phyloP scores from a whole-genome alignment of 2,329 filamentous ascomycete species.

The Aspergillus persii region DNA sequence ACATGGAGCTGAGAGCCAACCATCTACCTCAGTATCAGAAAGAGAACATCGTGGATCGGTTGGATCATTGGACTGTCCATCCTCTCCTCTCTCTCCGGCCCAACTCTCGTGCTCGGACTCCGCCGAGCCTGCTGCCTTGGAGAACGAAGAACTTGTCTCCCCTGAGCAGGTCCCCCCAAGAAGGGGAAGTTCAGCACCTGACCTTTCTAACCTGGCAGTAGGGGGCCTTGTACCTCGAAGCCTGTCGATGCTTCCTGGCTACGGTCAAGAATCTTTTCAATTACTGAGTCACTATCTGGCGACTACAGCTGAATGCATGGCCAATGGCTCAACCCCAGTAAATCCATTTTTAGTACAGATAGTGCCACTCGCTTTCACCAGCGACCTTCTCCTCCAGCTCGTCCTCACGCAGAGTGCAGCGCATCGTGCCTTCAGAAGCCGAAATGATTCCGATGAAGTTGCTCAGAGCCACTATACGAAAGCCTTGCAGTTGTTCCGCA shows the following conservation, averaged over 20 bases:
- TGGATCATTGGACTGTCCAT: neutral
- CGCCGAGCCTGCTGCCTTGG: neutral
- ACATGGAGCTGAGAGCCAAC: neutral
- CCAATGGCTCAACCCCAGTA: constrained; percentile 47
- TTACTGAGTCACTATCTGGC: constrained; percentile 48
- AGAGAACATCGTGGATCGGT: neutral
- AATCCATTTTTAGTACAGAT: constrained; percentile 50
- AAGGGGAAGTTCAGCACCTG: neutral
- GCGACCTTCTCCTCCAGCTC: constrained; percentile 47
- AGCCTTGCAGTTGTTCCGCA: constrained; percentile 28
- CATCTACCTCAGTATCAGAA: neutral
- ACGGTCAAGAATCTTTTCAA: constrained; percentile 31
- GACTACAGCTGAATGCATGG: constrained; percentile 49
- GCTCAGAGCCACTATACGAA: constrained; percentile 32
- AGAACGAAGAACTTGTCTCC: neutral
- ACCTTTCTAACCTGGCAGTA: constrained; percentile 6
- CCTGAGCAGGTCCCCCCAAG: neutral
- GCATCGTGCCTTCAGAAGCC: constrained; percentile 30
- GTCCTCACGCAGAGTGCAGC: constrained; percentile 45
- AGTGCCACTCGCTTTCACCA: constrained; percentile 47
- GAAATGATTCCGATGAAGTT: constrained; percentile 28
- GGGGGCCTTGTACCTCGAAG: constrained; percentile 23
- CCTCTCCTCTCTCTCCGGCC: neutral
- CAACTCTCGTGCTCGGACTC: neutral
- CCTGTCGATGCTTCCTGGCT: constrained; percentile 30